Percentiles rank a stretch among this genome's conserved stretches.
phyloP scores from a whole-genome alignment of 140 eudicot genomes.

The Bidens hawaiensis region DNA sequence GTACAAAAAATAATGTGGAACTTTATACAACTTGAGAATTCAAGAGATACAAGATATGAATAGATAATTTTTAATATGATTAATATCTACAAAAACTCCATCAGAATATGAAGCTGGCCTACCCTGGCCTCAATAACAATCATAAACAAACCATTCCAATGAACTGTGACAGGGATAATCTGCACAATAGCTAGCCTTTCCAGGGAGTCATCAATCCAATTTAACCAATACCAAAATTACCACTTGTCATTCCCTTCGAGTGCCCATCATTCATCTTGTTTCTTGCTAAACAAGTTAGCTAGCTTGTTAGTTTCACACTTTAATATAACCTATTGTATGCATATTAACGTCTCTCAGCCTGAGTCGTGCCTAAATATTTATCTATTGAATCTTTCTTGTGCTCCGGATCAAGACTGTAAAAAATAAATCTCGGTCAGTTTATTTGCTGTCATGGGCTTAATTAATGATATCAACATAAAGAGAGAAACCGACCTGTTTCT shows the following conservation, averaged over 20 bases:
- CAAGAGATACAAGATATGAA: constrained; percentile 14
- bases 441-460: background rate
- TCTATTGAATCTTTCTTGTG: constrained; percentile 82
- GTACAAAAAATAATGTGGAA: constrained; percentile 17
- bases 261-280: constrained; percentile 7
- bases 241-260: constrained; percentile 9
- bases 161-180: constrained; percentile 13
- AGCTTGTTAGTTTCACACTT: constrained; percentile 21
- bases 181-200: constrained; percentile 21
- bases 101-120: constrained; percentile 11
- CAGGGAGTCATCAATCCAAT: constrained; percentile 16
- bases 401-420: constrained; percentile 88
- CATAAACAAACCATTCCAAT: constrained; percentile 15
- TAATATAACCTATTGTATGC: constrained; percentile 15
- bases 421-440: background rate
- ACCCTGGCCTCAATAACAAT: constrained; percentile 3
- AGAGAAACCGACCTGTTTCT: constrained; percentile 63
- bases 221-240: background rate
- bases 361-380: constrained; percentile 65
- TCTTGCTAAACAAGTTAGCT: constrained; percentile 16
- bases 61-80: no score
- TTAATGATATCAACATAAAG: background rate
- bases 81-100: constrained; percentile 32
- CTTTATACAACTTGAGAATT: constrained; percentile 22
- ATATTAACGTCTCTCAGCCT: constrained; percentile 43